These are phyloP conservation scores for Populus hybrid DNA, from an alignment of 441 rosid genomes.

Conservation along the genomic window DNA sequence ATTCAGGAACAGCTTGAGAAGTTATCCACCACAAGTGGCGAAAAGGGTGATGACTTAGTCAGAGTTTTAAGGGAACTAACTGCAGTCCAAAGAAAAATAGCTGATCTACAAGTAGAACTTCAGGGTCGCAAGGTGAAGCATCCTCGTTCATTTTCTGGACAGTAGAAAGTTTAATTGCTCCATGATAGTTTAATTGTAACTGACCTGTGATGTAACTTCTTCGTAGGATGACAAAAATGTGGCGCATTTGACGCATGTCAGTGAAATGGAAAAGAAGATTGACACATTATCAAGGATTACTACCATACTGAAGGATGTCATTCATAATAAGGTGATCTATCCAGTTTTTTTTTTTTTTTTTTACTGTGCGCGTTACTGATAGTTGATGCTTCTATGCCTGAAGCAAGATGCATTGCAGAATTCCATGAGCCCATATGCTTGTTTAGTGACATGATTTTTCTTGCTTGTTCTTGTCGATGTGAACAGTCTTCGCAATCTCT, in stretches of 20 bases:
- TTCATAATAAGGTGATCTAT: slow-evolving; percentile 81
- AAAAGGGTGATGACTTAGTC: slow-evolving; percentile 76
- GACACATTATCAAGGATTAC: slow-evolving; percentile 88
- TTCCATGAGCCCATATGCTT: not conserved
- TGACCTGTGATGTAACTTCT: slow-evolving; percentile 9
- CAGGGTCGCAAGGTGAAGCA: slow-evolving; percentile 88
- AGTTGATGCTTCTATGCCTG: not conserved
- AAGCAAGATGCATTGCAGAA: not conserved
- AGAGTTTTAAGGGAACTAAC: slow-evolving; percentile 80
- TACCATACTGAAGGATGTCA: slow-evolving; percentile 82
- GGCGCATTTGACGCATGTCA: slow-evolving; percentile 87
- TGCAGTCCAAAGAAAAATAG: slow-evolving; percentile 79
- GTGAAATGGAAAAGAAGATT: slow-evolving; percentile 93
- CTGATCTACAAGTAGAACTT: slow-evolving; percentile 92
- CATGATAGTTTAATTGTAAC: not conserved
- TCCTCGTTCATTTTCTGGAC: not conserved
- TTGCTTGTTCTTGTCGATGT: not conserved
- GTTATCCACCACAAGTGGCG: slow-evolving; percentile 48
- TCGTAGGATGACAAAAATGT: slow-evolving; percentile 90
- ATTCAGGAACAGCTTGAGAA: slow-evolving; percentile 80
- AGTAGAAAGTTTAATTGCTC: not conserved
- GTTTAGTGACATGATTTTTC: not conserved
- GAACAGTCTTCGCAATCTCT: not conserved
- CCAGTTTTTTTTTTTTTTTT: not conserved
- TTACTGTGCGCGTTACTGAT: not conserved